These are phyloP conservation scores for Epichloe gansuensis DNA, from an alignment of 2,329 filamentous ascomycete species.

Conservation along the genomic window DNA sequence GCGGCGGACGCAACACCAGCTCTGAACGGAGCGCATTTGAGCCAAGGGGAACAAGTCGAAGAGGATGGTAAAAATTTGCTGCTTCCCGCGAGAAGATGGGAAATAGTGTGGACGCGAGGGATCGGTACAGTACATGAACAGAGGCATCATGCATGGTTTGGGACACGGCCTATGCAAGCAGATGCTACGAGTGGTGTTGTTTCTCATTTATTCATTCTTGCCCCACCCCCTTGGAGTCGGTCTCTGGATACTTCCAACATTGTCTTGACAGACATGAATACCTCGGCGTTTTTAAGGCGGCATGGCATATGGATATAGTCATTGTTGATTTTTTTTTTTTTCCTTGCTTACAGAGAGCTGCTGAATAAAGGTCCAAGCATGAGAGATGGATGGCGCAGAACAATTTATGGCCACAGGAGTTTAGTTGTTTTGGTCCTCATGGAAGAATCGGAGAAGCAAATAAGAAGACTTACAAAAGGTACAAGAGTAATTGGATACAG, in stretches of 20 bases:
- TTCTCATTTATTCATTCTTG: neutral
- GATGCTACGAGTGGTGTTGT: constrained; percentile 1
- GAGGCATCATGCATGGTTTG: neutral
- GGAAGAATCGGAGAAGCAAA: neutral
- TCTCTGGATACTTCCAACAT: neutral
- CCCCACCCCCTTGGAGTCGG: neutral
- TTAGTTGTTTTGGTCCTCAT: neutral
- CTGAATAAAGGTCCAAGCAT: neutral
- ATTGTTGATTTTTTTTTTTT: neutral
- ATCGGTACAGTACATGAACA: constrained; percentile 1
- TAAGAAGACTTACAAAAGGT: neutral
- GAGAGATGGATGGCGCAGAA: neutral
- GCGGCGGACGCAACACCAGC: constrained; percentile 27
- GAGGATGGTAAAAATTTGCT: constrained; percentile 21
- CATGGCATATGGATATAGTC: neutral
- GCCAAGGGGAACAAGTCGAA: constrained; percentile 21
- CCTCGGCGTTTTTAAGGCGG: neutral
- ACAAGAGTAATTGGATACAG: neutral
- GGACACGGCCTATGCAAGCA: neutral
- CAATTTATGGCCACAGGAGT: neutral
- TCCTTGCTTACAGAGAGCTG: neutral
- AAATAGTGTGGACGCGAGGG: neutral
- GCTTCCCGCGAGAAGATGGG: neutral
- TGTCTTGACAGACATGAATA: neutral
- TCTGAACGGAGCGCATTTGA: constrained; percentile 29